phyloP scores from a whole-genome alignment of 768 basidiomycete genomes.

The Trametes cinnabarina region DNA sequence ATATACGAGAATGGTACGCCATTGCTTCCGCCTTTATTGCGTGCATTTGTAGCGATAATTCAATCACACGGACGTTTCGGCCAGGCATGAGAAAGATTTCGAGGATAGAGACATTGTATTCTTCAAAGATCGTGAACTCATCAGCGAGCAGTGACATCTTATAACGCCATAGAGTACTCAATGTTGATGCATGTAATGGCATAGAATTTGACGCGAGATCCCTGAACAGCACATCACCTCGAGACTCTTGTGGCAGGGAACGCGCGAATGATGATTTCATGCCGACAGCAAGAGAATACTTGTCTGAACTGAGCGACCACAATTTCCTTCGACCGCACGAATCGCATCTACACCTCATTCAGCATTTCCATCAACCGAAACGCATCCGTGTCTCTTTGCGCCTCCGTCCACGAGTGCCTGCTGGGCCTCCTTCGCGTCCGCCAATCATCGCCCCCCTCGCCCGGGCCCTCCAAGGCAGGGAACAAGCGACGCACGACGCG shows the following conservation, averaged over 20 bases:
- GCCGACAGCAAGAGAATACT: no score
- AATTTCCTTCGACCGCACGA: no score
- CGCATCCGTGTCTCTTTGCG: neutral
- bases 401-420: neutral
- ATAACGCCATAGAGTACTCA: no score
- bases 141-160: no score
- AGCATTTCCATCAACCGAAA: neutral
- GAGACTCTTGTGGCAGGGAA: no score
- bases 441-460: neutral
- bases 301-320: no score
- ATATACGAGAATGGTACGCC: neutral
- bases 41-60: no score
- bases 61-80: neutral
- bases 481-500: neutral
- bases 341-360: neutral
- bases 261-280: no score
- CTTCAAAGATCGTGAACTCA: neutral
- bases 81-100: constrained; percentile 3
- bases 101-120: constrained; percentile 1
- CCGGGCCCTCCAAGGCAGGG: neutral
- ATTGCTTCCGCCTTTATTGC: no score
- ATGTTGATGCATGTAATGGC: no score
- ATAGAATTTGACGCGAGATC: no score
- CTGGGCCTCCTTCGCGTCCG: neutral
- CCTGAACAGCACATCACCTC: no score